Evolutionary conservation across 1,139 yeast species (phyloP), one percentile per base, ranked within the genome.

Genomic region (Sugiyamaella novakii): DNA sequence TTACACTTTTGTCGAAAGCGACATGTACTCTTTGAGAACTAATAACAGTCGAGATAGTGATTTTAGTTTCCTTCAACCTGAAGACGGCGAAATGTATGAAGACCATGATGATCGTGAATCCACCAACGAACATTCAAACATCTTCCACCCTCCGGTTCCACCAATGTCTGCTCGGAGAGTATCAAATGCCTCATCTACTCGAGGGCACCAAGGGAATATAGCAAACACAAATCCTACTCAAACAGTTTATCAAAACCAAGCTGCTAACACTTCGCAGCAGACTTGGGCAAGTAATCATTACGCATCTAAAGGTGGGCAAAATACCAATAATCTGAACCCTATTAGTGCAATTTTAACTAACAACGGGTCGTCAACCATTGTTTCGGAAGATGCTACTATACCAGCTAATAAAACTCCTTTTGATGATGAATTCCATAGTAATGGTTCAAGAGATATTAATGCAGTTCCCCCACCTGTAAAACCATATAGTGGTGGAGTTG

Each of bases 1-100:
- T 24, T 51, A 47, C 33, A 53, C 56, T 7, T 46, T 49, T 49
- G 49, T 53, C 17, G 56, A 53, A 36, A 47, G 44, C 38, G 54
- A 52, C 44, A 45, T 44, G 40, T 35, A 50, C 28, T 49, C 55
- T 18, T 38, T 49, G 14, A 22, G 33, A n/a, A 27, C 47, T 6
- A 42, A 33, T 27, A 43, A 44, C 18, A 42, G 45, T 21, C 40
- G 44, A 15, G 53, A 50, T 14, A 53, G 56, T 36, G 56, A 53
- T 38, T 53, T 53, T 37, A 51, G 54, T 41, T 53, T 53, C 42
- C 47, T 53, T 5, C 49, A 47, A 28, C 47, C 47, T 14, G 47
- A 48, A 7, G 52, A 49, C 17, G 43, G 34, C 14, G 52, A 43
- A 28, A 40, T 31, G 43, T 35, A 34, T 34, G 47, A 46, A 24